Percentiles rank a stretch among this genome's conserved stretches.
phyloP scores from a whole-genome alignment of 1,284 basidiomycete species.

The Leccinum variabile region DNA sequence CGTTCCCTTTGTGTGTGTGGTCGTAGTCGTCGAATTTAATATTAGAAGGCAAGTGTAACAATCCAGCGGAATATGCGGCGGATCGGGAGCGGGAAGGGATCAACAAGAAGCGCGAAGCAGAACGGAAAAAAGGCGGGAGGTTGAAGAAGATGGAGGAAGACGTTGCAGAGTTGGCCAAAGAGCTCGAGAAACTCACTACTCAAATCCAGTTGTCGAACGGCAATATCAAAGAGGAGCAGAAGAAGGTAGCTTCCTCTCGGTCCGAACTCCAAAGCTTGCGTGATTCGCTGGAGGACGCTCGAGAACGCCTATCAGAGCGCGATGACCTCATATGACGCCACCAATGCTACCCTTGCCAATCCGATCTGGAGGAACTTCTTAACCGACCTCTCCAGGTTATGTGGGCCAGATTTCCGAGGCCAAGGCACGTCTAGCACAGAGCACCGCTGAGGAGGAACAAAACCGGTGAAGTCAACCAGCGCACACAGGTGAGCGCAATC shows the following conservation, averaged over 20 bases:
- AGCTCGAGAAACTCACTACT: conserved; percentile 84
- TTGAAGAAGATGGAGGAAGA: conserved; percentile 75
- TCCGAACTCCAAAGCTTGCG: conserved; percentile 63
- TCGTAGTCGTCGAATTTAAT: too few relatives aligned
- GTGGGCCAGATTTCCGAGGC: conserved; percentile 96
- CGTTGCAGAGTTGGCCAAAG: conserved; percentile 79
- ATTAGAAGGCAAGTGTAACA: too few relatives aligned
- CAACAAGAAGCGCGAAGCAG: conserved; percentile 62
- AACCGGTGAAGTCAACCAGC: conserved; percentile 60
- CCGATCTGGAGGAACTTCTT: conserved; percentile 90
- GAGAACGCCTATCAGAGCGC: conserved; percentile 64
- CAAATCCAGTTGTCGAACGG: conserved; percentile 84
- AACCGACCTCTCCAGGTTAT: conserved; percentile 93
- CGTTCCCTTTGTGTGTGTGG: too few relatives aligned
- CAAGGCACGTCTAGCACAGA: conserved; percentile 72
- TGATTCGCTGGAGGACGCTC: conserved; percentile 51
- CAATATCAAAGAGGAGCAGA: conserved; percentile 81
- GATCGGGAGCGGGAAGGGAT: conserved; percentile 60
- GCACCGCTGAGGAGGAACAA: conserved; percentile 86
- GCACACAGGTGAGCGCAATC: conserved; percentile 61
- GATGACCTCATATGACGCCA: conserved; percentile 71
- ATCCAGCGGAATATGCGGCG: conserved; percentile 36
- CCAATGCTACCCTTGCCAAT: conserved; percentile 65
- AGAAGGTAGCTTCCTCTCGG: conserved; percentile 55
- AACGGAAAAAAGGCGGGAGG: conserved; percentile 74